Percentiles rank a stretch among this genome's conserved stretches.
Evolutionary conservation across 1,284 basidiomycete species (phyloP).

Genomic region (Ustilago loliicola): DNA sequence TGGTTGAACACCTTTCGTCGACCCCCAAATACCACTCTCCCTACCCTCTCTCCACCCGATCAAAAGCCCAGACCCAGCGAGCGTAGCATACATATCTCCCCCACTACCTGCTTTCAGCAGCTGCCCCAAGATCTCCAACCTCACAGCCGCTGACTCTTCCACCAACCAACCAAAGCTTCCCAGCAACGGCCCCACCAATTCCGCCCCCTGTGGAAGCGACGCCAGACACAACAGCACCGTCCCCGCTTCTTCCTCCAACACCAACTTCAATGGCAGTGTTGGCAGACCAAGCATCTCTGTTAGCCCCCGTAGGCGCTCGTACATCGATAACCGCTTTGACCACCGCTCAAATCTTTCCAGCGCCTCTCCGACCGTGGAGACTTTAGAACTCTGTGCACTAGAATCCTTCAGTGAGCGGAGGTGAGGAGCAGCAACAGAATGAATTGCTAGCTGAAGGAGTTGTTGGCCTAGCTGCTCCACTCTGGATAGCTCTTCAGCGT

Average conservation of each 20-base stretch:
- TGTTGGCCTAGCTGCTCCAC: constrained; percentile 37
- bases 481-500: neutral
- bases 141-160: constrained; percentile 9
- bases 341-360: constrained; percentile 12
- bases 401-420: constrained; percentile 13
- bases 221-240: constrained; percentile 33
- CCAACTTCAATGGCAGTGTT: constrained; percentile 19
- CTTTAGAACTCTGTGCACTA: neutral
- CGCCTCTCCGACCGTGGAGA: neutral
- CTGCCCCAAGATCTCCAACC: constrained; percentile 19
- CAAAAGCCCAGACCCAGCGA: constrained; percentile 24
- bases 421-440: constrained; percentile 23
- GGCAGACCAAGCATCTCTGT: constrained; percentile 18
- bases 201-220: constrained; percentile 17
- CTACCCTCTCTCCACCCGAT: constrained; percentile 25
- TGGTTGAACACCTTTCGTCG: neutral
- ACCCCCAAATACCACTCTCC: constrained; percentile 23
- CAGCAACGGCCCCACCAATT: constrained; percentile 21
- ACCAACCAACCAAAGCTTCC: constrained; percentile 15
- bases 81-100: constrained; percentile 1
- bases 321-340: constrained; percentile 13
- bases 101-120: constrained; percentile 8
- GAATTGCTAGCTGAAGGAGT: constrained; percentile 34
- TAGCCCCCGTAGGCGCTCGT: constrained; percentile 5
- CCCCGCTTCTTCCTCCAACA: constrained; percentile 14